Evolutionary conservation across 148 eudicot genomes (phyloP).

Genomic region (Salicornia ramosissima): DNA sequence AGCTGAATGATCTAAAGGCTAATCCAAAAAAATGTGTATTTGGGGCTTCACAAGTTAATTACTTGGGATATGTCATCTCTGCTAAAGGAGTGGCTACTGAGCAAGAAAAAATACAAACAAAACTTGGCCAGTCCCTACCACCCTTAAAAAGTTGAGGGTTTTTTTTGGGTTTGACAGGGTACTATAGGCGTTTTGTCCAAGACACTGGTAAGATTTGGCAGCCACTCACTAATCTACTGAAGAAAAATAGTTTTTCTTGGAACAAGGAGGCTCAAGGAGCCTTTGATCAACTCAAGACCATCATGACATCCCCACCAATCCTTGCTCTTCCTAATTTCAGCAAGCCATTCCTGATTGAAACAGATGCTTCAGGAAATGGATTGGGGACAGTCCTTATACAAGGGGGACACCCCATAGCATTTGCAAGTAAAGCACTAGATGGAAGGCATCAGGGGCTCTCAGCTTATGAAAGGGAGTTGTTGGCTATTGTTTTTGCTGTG

Average conservation of each 20-base stretch:
- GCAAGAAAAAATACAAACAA: background rate
- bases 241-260: background rate
- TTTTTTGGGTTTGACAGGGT: background rate
- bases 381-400: background rate
- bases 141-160: background rate
- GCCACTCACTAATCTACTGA: background rate
- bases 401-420: background rate
- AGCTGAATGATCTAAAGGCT: background rate
- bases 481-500: background rate
- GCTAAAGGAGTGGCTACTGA: background rate
- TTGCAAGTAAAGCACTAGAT: background rate
- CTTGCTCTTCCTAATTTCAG: background rate
- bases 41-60: background rate
- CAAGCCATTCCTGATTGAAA: background rate
- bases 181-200: too few relatives aligned
- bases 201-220: background rate
- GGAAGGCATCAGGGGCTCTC: background rate
- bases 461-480: background rate
- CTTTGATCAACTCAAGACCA: fast-evolving
- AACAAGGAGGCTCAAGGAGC: background rate
- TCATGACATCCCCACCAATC: background rate
- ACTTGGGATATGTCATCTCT: background rate
- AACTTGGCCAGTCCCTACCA: background rate
- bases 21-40: background rate
- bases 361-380: background rate